A percentile compares a stretch with the other conserved stretches of the same genome.
These are phyloP conservation scores for Naganishia vishniacii DNA, from an alignment of 768 basidiomycete genomes.

Conservation along the genomic window DNA sequence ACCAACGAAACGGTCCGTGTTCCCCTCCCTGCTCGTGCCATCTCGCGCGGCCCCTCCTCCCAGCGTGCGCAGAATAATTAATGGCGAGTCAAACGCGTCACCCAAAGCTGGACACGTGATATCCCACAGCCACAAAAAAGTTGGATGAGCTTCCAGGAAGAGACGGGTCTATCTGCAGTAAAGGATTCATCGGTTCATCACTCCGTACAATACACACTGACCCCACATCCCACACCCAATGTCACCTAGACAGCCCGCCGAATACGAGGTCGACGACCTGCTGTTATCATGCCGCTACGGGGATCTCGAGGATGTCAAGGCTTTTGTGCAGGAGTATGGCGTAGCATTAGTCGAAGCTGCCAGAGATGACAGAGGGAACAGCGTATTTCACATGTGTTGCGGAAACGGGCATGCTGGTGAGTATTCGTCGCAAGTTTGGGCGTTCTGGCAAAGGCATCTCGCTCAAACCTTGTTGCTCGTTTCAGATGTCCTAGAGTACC, in stretches of 20 bases:
- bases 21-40: constrained; percentile 2
- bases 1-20: too few species aligned
- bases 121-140: too few species aligned
- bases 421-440: too few species aligned
- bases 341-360: constrained; percentile 50
- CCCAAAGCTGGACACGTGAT: too few species aligned
- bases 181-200: too few species aligned
- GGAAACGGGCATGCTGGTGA: constrained; percentile 84
- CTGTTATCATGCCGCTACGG: constrained; percentile 82
- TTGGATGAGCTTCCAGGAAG: too few species aligned
- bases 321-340: constrained; percentile 62
- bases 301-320: constrained; percentile 69
- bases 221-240: neutral
- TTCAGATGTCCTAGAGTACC: constrained; percentile 68
- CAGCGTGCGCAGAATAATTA: constrained; percentile 1
- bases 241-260: constrained; percentile 32
- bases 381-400: constrained; percentile 74
- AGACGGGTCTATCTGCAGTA: too few species aligned
- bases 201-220: too few species aligned
- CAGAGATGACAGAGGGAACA: constrained; percentile 73
- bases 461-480: constrained; percentile 37
- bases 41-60: constrained; percentile 4
- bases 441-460: neutral
- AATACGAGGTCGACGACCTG: constrained; percentile 59
- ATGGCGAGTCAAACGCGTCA: neutral